A percentile compares a stretch with the other conserved stretches of the same genome.
phyloP scores from a whole-genome alignment of 1,284 basidiomycete genomes.

The Cutaneotrichosporon cutaneum region DNA sequence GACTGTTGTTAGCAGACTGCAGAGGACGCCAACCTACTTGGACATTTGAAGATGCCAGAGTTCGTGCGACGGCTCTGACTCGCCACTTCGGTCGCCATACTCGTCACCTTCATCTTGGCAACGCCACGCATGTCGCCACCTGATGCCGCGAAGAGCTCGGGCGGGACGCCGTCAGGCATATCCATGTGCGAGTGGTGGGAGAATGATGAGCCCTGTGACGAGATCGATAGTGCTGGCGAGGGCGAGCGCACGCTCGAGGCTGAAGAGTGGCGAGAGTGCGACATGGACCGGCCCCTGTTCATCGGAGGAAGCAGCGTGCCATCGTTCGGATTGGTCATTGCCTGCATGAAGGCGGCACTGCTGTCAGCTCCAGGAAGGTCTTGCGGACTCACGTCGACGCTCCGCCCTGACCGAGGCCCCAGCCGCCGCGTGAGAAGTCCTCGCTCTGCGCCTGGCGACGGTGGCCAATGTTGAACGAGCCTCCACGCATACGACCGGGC shows the following conservation, averaged over 20 bases:
- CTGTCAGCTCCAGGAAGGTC: constrained; percentile 18
- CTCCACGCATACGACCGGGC: constrained; percentile 32
- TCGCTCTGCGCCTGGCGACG: constrained; percentile 46
- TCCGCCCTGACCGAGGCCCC: constrained; percentile 46
- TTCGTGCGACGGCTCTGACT: constrained; percentile 84
- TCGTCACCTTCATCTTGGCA: constrained; percentile 89
- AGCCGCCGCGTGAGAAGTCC: constrained; percentile 45
- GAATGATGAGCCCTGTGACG: constrained; percentile 46
- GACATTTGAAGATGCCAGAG: constrained; percentile 86
- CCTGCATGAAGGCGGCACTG: constrained; percentile 48
- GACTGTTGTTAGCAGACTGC: constrained; percentile 54
- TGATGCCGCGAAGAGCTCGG: constrained; percentile 13
- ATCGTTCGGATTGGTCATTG: constrained; percentile 46
- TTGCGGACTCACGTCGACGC: constrained; percentile 41
- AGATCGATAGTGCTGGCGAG: constrained; percentile 46
- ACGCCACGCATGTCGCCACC: constrained; percentile 56
- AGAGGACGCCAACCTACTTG: constrained; percentile 51
- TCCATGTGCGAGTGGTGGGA: constrained; percentile 43
- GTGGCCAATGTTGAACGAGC: constrained; percentile 33
- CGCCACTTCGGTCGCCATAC: constrained; percentile 88
- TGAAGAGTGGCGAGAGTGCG: constrained; percentile 46
- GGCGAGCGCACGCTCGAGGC: constrained; percentile 43
- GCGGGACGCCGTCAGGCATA: constrained; percentile 38
- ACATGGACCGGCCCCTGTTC: constrained; percentile 34
- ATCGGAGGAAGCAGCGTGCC: constrained; percentile 47